Evolutionary conservation across 2,329 filamentous ascomycete species (phyloP).

Genomic region (Amauroascus niger): DNA sequence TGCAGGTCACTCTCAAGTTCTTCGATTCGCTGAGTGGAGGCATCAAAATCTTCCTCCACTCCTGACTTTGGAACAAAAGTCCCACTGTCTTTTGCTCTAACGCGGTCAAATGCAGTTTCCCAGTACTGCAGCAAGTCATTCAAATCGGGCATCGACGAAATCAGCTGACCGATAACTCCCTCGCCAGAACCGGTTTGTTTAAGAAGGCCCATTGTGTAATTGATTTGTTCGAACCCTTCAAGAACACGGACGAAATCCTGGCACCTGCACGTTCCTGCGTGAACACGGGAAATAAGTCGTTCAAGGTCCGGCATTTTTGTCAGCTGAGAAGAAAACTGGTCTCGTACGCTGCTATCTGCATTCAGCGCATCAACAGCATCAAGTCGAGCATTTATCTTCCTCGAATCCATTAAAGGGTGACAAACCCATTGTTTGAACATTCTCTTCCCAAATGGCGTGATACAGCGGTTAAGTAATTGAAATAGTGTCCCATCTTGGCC

Average conservation of each 20-base stretch:
- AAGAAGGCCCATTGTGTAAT: conserved; percentile 80
- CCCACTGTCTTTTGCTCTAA: conserved; percentile 66
- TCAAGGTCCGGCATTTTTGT: conserved; percentile 91
- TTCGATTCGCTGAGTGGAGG: conserved; percentile 66
- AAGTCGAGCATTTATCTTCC: conserved; percentile 82
- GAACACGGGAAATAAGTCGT: conserved; percentile 83
- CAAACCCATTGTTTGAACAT: conserved; percentile 96
- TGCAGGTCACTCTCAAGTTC: conserved; percentile 64
- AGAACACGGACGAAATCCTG: conserved; percentile 90
- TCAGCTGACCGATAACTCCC: conserved; percentile 73
- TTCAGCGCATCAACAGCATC: conserved; percentile 93
- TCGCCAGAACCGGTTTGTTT: conserved; percentile 64
- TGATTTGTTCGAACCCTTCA: conserved; percentile 95
- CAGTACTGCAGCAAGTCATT: conserved; percentile 65
- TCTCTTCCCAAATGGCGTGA: conserved; percentile 94
- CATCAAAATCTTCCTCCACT: conserved; percentile 85
- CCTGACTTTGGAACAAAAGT: conserved; percentile 76
- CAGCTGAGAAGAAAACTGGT: conserved; percentile 80
- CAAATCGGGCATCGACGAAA: conserved; percentile 78
- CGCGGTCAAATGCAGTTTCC: conserved; percentile 84
- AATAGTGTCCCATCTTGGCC: conserved; percentile 80
- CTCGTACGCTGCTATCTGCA: conserved; percentile 65
- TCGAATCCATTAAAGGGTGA: conserved; percentile 78
- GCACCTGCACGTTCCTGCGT: conserved; percentile 79
- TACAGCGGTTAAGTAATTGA: conserved; percentile 79